Conservation (phyloP, 2,329 filamentous ascomycete genomes). For the Nigrospora sphaerica region DNA sequence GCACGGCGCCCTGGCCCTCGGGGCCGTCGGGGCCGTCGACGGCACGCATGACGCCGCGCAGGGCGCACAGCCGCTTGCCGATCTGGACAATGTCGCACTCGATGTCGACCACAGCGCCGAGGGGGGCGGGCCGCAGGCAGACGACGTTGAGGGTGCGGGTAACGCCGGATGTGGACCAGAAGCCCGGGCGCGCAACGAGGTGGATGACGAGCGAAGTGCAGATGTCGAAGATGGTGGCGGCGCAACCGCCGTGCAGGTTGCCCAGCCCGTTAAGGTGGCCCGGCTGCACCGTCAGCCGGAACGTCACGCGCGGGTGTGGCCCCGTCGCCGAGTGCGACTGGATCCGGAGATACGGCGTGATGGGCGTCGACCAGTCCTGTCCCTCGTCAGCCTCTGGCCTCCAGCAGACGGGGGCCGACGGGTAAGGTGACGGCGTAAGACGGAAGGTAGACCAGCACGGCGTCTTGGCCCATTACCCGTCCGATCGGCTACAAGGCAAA, state of each 20-base stretch:
- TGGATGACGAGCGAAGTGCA: conserved; percentile 53
- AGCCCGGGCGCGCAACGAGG: conserved; percentile 49
- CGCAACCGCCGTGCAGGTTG: conserved; percentile 56
- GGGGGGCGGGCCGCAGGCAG: conserved; percentile 56
- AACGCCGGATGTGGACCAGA: conserved; percentile 57
- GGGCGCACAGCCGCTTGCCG: conserved; percentile 34
- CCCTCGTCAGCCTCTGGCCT: no score
- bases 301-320: conserved; percentile 32
- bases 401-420: no score
- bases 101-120: conserved; percentile 35
- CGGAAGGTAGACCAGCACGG: no score
- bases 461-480: no score
- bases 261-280: conserved; percentile 44
- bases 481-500: no score
- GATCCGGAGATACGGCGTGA: conserved; percentile 34
- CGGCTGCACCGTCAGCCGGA: conserved; percentile 41
- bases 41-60: conserved; percentile 38
- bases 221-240: conserved; percentile 61
- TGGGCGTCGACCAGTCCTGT: conserved; percentile 37
- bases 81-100: conserved; percentile 38
- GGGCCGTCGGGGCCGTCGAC: conserved; percentile 18
- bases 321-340: conserved; percentile 23
- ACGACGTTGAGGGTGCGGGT: conserved; percentile 59
- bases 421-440: no score
- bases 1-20: conserved; percentile 25